Evolutionary conservation across 768 basidiomycete species (phyloP), one percentile per base, ranked within the genome.

Genomic region (Pisolithus albus): DNA sequence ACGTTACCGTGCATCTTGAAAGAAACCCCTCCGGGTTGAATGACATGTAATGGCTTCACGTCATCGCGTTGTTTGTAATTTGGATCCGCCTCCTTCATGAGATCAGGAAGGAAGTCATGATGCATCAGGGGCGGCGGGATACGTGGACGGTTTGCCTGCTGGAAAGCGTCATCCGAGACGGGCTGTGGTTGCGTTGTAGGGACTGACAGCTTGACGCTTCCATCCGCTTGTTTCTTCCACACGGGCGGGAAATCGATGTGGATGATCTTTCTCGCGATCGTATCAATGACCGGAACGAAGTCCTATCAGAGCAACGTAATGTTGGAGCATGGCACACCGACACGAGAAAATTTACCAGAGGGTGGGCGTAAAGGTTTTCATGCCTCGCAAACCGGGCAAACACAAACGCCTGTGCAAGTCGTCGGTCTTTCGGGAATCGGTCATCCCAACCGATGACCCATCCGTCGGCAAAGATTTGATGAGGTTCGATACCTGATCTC

Each of bases 361-460:
- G 93, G 59, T 95, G 91, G 2, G 90, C 89, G 54, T 94, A 94
- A 11, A 92, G 75, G 64, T 95, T 93, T 42, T 90, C 89, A 58
- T 95, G 84, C 49, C 79, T 71, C 2, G 79, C 79, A 55, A 83
- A 80, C 19, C 92, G 77, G 9, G 89, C 89, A 61, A 85, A 92
- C n/a, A 86, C 59, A 4, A 92, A 64, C 3, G 82, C 91, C 62
- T 93, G 92, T 61, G 93, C 91, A 23, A 94, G 71, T 26, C 87
- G 79, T 42, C 72, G 72, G 11, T 68, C 66, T 45, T 77, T 72
- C 0, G 88, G 84, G 74, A 94, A 96, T 16, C 93, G 83, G 18
- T 83, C 83, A 57, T 97, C 93, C 56, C 85, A 89, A 36, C 93
- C 93, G 54, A 97, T 84, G 0, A 86, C 80, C 93, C 93, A 97